A percentile compares a stretch with the other conserved stretches of the same genome.
These are phyloP conservation scores for Blastomyces emzantsi DNA, from an alignment of 2,329 filamentous ascomycete genomes.

Conservation along the genomic window DNA sequence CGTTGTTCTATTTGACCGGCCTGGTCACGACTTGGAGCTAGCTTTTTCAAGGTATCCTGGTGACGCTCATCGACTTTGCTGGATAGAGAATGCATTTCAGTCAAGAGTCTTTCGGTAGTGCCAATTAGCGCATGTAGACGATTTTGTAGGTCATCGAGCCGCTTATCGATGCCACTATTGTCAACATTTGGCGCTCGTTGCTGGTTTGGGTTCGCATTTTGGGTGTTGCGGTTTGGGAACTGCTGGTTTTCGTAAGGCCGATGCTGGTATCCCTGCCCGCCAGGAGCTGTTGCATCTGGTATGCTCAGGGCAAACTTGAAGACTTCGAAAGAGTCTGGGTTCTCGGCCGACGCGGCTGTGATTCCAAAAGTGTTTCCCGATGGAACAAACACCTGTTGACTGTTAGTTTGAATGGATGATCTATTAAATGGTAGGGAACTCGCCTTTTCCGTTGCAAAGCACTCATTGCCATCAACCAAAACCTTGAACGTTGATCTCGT, in stretches of 20 bases:
- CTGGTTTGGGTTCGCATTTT: slow-evolving; percentile 26
- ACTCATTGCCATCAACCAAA: slow-evolving; percentile 66
- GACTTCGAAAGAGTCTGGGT: slow-evolving; percentile 87
- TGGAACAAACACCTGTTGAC: slow-evolving; percentile 59
- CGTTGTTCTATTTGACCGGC: slow-evolving; percentile 37
- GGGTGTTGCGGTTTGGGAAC: slow-evolving; percentile 24
- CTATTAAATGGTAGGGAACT: slow-evolving; percentile 6
- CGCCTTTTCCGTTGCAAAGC: slow-evolving; percentile 69
- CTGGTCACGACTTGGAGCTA: slow-evolving; percentile 29
- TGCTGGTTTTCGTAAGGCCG: slow-evolving; percentile 17
- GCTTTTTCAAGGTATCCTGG: slow-evolving; percentile 41
- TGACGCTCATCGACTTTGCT: slow-evolving; percentile 44
- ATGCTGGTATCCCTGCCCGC: background rate
- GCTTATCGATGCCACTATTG: slow-evolving; percentile 30
- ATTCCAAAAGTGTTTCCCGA: slow-evolving; percentile 76
- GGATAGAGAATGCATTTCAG: slow-evolving; percentile 46
- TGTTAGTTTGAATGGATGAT: slow-evolving; percentile 12
- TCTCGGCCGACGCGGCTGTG: slow-evolving; percentile 79
- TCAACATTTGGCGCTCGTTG: slow-evolving; percentile 21
- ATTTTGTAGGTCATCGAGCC: slow-evolving; percentile 53
- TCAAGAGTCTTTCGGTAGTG: slow-evolving; percentile 48
- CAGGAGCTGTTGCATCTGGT: slow-evolving; percentile 17
- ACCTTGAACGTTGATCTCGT: slow-evolving; percentile 61
- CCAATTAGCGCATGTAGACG: slow-evolving; percentile 58
- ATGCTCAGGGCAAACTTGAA: slow-evolving; percentile 74